These are phyloP conservation scores for Aaosphaeria arxii DNA, from an alignment of 2,329 filamentous ascomycete species.

Conservation along the genomic window DNA sequence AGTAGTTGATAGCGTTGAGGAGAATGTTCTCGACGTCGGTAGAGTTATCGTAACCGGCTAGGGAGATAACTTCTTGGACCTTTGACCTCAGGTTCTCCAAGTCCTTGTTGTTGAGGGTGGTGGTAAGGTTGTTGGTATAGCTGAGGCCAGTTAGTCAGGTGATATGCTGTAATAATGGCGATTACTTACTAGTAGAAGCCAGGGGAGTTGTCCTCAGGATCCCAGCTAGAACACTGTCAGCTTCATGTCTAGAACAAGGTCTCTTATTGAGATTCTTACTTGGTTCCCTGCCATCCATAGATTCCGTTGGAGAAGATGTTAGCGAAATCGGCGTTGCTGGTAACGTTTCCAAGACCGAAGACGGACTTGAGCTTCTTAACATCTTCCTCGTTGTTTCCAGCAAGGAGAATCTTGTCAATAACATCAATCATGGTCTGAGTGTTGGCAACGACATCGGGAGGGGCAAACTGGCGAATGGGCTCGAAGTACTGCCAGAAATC, in stretches of 20 bases:
- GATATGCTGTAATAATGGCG: not conserved
- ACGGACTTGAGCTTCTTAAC: conserved; percentile 48
- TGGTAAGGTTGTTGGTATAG: conserved; percentile 56
- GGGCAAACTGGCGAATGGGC: conserved; percentile 55
- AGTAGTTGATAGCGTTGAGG: conserved; percentile 57
- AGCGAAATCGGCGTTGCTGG: conserved; percentile 54
- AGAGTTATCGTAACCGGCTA: conserved; percentile 48
- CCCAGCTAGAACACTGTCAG: conserved; percentile 50
- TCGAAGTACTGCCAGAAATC: conserved; percentile 71
- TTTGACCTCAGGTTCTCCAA: conserved; percentile 36
- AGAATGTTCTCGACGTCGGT: conserved; percentile 47
- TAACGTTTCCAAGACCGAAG: conserved; percentile 52
- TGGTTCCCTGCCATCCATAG: conserved; percentile 50
- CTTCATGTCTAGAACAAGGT: not conserved
- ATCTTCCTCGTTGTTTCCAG: conserved; percentile 44
- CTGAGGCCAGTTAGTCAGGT: conserved; percentile 10
- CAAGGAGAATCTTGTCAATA: conserved; percentile 57
- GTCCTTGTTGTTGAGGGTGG: conserved; percentile 42
- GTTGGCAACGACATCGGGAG: conserved; percentile 61
- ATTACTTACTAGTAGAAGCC: conserved; percentile 46
- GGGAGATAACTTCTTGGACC: conserved; percentile 45
- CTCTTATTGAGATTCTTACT: conserved; percentile 7
- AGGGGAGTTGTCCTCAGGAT: conserved; percentile 50
- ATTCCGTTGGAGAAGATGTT: conserved; percentile 45
- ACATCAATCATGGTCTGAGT: conserved; percentile 61